phyloP scores from a whole-genome alignment of 1,284 basidiomycete species.

The Agroathelia rolfsii region DNA sequence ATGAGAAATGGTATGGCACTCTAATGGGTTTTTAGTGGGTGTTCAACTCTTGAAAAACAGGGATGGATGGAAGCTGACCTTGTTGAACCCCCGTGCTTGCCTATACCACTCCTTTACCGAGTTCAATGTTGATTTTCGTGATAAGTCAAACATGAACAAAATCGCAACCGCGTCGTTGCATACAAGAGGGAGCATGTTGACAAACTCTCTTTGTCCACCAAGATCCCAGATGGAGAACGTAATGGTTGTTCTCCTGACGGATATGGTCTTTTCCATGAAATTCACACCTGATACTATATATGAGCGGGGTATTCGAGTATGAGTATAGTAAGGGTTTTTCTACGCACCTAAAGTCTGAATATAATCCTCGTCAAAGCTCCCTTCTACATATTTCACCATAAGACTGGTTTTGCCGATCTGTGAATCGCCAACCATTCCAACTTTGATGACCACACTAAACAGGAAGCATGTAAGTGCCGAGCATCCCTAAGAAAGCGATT shows the following conservation, averaged over 20 bases:
- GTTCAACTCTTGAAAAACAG: constrained; percentile 1
- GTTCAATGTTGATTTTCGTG: constrained; percentile 92
- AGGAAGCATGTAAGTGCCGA: constrained; percentile 3
- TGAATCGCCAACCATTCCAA: constrained; percentile 98
- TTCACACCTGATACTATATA: constrained; percentile 66
- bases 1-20: constrained; percentile 94
- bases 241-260: constrained; percentile 94
- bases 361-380: constrained; percentile 96
- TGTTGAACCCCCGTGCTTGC: constrained; percentile 96
- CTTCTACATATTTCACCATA: constrained; percentile 98
- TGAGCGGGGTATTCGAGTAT: constrained; percentile 3
- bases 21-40: constrained; percentile 27
- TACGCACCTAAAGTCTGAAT: constrained; percentile 90
- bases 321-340: constrained; percentile 7
- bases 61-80: constrained; percentile 41
- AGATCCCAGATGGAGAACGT: constrained; percentile 99
- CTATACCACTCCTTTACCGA: constrained; percentile 99
- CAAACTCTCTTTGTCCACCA: constrained; percentile 95
- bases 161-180: constrained; percentile 98
- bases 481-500: not conserved
- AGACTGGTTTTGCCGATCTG: constrained; percentile 97
- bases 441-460: constrained; percentile 86
- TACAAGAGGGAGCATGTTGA: constrained; percentile 96
- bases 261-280: constrained; percentile 99
- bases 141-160: constrained; percentile 99